These are phyloP conservation scores for Wickerhamomyces bovis DNA, from an alignment of 805 yeast genomes.

Conservation along the genomic window DNA sequence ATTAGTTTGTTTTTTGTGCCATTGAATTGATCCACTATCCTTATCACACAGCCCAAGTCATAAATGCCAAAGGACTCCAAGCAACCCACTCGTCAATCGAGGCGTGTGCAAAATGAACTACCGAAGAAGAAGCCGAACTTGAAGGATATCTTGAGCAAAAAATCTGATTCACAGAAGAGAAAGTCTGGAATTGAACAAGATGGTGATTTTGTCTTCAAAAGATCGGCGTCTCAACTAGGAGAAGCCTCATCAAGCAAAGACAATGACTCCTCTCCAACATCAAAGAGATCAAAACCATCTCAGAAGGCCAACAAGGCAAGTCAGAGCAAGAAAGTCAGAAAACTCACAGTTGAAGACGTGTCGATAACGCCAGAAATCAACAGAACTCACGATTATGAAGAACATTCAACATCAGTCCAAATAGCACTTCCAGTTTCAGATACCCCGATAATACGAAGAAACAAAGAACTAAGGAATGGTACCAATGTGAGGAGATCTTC, in stretches of 20 bases:
- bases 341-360: conserved; percentile 16
- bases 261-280: not conserved
- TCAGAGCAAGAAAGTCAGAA: conserved; percentile 2
- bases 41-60: not conserved
- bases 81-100: conserved; percentile 12
- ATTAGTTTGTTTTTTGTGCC: not conserved
- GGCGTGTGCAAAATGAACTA: conserved; percentile 8
- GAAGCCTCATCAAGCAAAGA: not conserved
- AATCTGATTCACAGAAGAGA: conserved; percentile 7
- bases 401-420: conserved; percentile 22
- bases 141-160: conserved; percentile 19
- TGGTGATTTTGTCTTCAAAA: conserved; percentile 20
- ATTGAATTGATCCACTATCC: not conserved
- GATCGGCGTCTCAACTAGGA: conserved; percentile 11
- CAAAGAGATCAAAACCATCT: not conserved
- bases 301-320: not conserved
- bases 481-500: conserved; percentile 40
- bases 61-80: not conserved
- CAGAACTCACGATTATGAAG: conserved; percentile 12
- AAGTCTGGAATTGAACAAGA: conserved; percentile 11
- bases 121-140: conserved; percentile 15
- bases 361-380: conserved; percentile 16
- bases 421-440: conserved; percentile 29
- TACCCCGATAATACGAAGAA: conserved; percentile 33
- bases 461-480: conserved; percentile 27